A percentile compares a stretch with the other conserved stretches of the same genome.
phyloP scores from a whole-genome alignment of 164 flowering plant genomes.

The Tetrastigma voinierianum region DNA sequence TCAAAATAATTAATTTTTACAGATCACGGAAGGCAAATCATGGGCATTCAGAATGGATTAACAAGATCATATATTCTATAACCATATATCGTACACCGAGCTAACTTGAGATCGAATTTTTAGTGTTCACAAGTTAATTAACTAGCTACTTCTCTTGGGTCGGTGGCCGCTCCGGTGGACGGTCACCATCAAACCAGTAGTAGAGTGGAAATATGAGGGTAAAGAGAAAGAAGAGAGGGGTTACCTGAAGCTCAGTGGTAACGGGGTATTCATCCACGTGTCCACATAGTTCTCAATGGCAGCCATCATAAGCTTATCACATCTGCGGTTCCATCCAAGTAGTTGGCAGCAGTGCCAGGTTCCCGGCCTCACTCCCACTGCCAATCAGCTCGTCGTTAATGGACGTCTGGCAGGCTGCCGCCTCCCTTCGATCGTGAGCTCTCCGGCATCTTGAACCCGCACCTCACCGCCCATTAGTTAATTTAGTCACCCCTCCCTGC shows the following conservation, averaged over 20 bases:
- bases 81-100: too few species aligned
- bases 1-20: too few species aligned
- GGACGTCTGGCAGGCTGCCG: conserved; percentile 60
- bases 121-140: too few species aligned
- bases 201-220: too few species aligned
- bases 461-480: too few species aligned
- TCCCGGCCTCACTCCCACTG: conserved; percentile 59
- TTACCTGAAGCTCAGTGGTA: conserved; percentile 38
- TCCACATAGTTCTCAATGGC: conserved; percentile 41
- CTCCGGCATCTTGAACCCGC: conserved; percentile 57
- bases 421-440: conserved; percentile 68
- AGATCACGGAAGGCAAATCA: too few species aligned
- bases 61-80: too few species aligned
- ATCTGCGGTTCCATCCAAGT: conserved; percentile 42
- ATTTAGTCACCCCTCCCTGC: neutral
- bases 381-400: conserved; percentile 63
- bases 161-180: too few species aligned
- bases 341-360: conserved; percentile 50
- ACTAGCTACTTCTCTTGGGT: too few species aligned
- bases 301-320: conserved; percentile 37
- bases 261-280: conserved; percentile 45
- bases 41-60: too few species aligned
- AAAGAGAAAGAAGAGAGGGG: neutral
- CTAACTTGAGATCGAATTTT: too few species aligned
- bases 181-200: too few species aligned